Conservation (phyloP, 768 basidiomycete species). For the Boletus vermiculosoides region DNA sequence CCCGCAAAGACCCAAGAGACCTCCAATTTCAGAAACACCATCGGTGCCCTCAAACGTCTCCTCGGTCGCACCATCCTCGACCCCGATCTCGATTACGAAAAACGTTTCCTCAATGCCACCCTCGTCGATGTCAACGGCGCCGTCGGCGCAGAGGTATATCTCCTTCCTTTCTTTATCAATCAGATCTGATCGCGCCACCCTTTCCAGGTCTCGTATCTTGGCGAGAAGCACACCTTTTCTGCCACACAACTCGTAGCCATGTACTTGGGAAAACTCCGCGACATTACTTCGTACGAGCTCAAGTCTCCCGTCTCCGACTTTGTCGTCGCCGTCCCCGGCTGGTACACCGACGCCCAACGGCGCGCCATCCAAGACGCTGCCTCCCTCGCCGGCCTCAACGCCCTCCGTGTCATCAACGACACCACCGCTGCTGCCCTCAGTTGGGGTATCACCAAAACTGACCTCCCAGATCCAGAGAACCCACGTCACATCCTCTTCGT, state of each 20-base stretch:
- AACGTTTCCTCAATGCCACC: slow-evolving; percentile 85
- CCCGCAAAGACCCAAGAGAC: slow-evolving; percentile 96
- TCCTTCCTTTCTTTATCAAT: slow-evolving; percentile 4
- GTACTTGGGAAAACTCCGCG: slow-evolving; percentile 88
- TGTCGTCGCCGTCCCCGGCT: slow-evolving; percentile 94
- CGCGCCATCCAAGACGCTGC: slow-evolving; percentile 90
- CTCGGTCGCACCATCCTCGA: slow-evolving; percentile 80
- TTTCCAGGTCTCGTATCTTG: slow-evolving; percentile 80
- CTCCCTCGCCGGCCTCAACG: slow-evolving; percentile 82
- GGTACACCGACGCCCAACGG: slow-evolving; percentile 94
- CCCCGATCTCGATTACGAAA: slow-evolving; percentile 82
- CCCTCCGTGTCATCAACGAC: slow-evolving; percentile 95
- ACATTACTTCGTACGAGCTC: slow-evolving; percentile 82
- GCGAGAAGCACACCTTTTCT: slow-evolving; percentile 76
- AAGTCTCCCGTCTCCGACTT: slow-evolving; percentile 86
- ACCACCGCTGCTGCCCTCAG: slow-evolving; percentile 94
- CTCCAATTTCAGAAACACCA: slow-evolving; percentile 96
- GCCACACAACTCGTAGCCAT: slow-evolving; percentile 90
- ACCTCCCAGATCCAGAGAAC: slow-evolving; percentile 82
- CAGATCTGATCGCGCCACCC: slow-evolving; percentile 6
- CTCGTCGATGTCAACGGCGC: slow-evolving; percentile 82
- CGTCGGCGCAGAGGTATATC: slow-evolving; percentile 76
- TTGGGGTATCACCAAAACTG: slow-evolving; percentile 98
- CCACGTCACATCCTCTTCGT: slow-evolving; percentile 91
- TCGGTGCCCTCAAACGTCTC: slow-evolving; percentile 89